A percentile compares a stretch with the other conserved stretches of the same genome.
Conservation (phyloP, 2,329 filamentous ascomycete genomes). For the Penicillium palitans region DNA sequence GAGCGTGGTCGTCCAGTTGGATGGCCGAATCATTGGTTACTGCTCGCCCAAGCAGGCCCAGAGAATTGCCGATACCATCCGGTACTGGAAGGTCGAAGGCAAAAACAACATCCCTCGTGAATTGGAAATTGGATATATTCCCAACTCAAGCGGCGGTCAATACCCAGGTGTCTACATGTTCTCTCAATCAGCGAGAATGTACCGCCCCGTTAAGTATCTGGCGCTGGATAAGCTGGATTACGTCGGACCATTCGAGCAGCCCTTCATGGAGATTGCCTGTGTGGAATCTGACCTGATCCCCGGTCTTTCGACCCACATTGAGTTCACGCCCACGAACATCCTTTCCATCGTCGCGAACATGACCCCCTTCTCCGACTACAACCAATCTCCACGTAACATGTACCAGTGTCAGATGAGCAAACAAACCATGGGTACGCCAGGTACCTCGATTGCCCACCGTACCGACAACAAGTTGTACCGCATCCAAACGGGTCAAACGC, state of each 20-base stretch:
- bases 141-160: conserved; percentile 83
- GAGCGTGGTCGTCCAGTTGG: conserved; percentile 84
- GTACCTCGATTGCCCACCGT: conserved; percentile 77
- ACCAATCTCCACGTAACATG: conserved; percentile 98
- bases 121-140: conserved; percentile 89
- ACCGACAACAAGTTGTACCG: conserved; percentile 98
- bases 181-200: conserved; percentile 80
- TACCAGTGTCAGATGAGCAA: conserved; percentile 99
- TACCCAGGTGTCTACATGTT: conserved; percentile 96
- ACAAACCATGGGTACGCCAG: conserved; percentile 97
- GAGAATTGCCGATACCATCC: conserved; percentile 78
- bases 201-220: conserved; percentile 88
- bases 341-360: conserved; percentile 97
- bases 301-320: conserved; percentile 89
- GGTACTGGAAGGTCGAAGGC: conserved; percentile 94
- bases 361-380: conserved; percentile 98
- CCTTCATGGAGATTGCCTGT: conserved; percentile 96
- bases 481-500: conserved; percentile 92
- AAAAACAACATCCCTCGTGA: conserved; percentile 75
- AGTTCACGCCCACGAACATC: conserved; percentile 93
- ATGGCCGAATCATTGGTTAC: conserved; percentile 87
- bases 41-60: conserved; percentile 81
- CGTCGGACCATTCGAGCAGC: conserved; percentile 91
- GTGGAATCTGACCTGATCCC: conserved; percentile 83
- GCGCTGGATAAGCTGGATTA: conserved; percentile 82